Evolutionary conservation across 78 protist genomes (phyloP), one percentile per base, ranked within the genome.

Genomic region (Fonticula alba): DNA sequence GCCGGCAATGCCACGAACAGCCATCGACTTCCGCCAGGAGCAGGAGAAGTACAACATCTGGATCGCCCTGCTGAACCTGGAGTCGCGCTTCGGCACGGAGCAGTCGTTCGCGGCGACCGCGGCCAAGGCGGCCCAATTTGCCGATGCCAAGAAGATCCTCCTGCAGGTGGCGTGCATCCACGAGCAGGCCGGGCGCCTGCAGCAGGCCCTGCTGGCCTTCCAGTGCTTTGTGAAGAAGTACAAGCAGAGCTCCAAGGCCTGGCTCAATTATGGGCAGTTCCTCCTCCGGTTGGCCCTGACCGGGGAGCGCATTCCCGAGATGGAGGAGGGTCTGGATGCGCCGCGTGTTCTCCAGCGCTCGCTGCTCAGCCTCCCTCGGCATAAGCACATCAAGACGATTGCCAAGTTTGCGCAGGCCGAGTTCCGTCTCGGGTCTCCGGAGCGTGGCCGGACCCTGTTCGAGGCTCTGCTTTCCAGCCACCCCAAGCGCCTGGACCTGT

Each of bases 401-500:
- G 22, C 56, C 66, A 83, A 83, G 76, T 81, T 74, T 36, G 96
- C 74, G 32, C 81, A 71, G 63, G 47, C 81, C 51, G 95, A 92
- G 71, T 94, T 82, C 73, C 84, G 81, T 65, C 50, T 29, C 22
- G 98, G 99, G 11, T 64, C 69, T 17, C 43, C 64, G 9, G 97
- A 85, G 69, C 71, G 95, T 22, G 98, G 90, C 20, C 76, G 87
- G 53, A 83, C 88, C 50, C 49, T 84, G 49, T 75, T 83, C 19
- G 88, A 84, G 68, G 71, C 53, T 27, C 53, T 94, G 9, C 63
- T 93, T 22, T 19, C 73, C 31, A 64, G 2, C 29, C 66, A 75
- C 51, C 97, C 97, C 13, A 87, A 72, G 54, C 66, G 97, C 26
- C 20, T 84, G 24, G 99, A 94, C 63, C 11, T 93, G 33, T 94